Evolutionary conservation across 75 land plant genomes (phyloP), one percentile per base, ranked within the genome.

Genomic region (Cunninghamia lanceolata): DNA sequence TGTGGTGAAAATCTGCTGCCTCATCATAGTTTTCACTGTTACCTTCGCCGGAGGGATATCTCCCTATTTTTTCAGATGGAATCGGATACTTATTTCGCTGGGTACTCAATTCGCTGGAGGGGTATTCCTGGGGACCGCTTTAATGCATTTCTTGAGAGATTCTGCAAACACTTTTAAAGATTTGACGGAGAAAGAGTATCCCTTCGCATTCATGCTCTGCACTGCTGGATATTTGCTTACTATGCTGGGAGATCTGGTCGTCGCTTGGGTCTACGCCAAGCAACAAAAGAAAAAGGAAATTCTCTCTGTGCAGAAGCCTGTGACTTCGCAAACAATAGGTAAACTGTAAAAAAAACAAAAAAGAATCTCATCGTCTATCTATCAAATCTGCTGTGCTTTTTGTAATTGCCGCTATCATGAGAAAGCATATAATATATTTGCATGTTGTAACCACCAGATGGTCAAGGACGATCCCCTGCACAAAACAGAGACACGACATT

Each of bases 191-290:
- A 87, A 87, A 52, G 46, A 53, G 8, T 91, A 91, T n/a, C 85
- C 92, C 9, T 91, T 91, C 63, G 92, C 92, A 9, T 90, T 76
- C 66, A 91, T 91, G 92, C 83, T 91, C 42, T 45, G 88, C 50
- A 25, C 82, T 53, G 83, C 86, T 32, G 91, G 91, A 15, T 91
- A 86, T 68, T 85, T 97, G 83, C 84, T 95, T 3, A 95, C 97
- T 87, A 94, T 94, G 96, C 73, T 93, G 15, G 94, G 87, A 21
- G 99, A 97, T 68, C 84, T 86, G 17, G 36, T 91, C 35, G 82
- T 93, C 40, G 39, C 82, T n/a, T 53, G 54, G 76, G 87, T 89
- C 15, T 87, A 71, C 32, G 34, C n/a, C 34, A 71, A 32, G 10
- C 30, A 32, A 32, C 11, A 25, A 71, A 71, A n/a, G 35, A 28